phyloP scores from a whole-genome alignment of 768 basidiomycete genomes.

The Rhodocollybia butyracea region DNA sequence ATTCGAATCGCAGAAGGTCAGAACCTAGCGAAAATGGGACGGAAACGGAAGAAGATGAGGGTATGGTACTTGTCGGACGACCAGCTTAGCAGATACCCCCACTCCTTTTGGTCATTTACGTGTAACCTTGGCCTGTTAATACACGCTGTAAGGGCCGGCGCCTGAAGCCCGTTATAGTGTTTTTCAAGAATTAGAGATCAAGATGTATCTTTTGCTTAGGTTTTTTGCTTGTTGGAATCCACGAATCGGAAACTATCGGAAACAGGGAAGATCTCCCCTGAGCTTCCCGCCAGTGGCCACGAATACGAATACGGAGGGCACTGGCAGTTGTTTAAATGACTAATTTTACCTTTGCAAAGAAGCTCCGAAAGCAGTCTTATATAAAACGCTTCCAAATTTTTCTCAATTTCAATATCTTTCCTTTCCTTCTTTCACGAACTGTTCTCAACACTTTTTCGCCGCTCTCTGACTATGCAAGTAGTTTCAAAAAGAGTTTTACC shows the following conservation, averaged over 20 bases:
- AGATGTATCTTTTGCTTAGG: no score
- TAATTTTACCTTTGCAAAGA: no score
- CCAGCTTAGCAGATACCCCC: slow-evolving; percentile 31
- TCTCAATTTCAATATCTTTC: no score
- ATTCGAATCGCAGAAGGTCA: slow-evolving; percentile 25
- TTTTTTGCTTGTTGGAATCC: no score
- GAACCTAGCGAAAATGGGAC: slow-evolving; percentile 59
- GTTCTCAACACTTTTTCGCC: not conserved
- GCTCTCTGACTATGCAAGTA: not conserved
- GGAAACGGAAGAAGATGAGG: slow-evolving; percentile 84
- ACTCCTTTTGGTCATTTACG: not conserved
- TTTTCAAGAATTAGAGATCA: no score
- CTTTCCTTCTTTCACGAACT: not conserved
- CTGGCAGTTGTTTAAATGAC: no score
- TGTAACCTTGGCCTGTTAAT: not conserved
- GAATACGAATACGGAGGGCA: no score
- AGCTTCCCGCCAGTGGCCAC: no score
- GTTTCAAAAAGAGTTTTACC: slow-evolving; percentile 1
- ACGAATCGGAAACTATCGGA: no score
- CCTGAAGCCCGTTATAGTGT: not conserved
- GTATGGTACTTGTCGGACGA: slow-evolving; percentile 73
- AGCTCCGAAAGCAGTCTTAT: no score
- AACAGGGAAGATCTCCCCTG: no score
- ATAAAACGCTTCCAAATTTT: no score
- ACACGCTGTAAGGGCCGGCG: not conserved